Base-by-base conservation (phyloP, 345 rosid species). In the Trapa incisa region DNA sequence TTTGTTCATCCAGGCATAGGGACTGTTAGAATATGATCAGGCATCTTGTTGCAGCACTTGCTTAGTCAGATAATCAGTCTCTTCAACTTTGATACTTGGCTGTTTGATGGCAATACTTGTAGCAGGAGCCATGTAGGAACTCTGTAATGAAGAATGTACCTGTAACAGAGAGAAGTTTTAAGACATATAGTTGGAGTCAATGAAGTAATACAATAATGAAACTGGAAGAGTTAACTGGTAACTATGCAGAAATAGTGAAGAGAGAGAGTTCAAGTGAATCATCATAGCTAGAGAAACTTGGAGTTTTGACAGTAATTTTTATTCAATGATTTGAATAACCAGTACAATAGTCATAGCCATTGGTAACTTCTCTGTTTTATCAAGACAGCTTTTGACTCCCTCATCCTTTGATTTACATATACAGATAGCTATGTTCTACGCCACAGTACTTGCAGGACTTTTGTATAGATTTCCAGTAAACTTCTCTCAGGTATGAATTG, bases 391-490 rank as follows among this genome's bases (percentile, higher is more conserved):
- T 22, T 22, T 22, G 29, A 22, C 29, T 22, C 29, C 29, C 29
- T 22, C 29, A 47, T 42, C 66, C 33, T 58, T 67, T 71, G 45
- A 14, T 39, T 64, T 78, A 32, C 60, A 48, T 67, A 62, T 75
- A 83, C 88, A 91, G 99, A 83, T 94, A 70, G 89, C 87, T 74
- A 54, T 88, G 69, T 88, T 93, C 77, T 88, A 93, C 61, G 84
- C 83, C 33, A 94, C 91, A 45, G 92, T 83, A 61, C 91, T 94
- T 76, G 94, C 84, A 5, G 92, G 89, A 75, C 91, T 90, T 79
- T 82, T 94, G 67, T 85, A 84, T 63, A 81, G 87, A 22, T 87
- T 94, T 74, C 96, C 97, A 73, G 72, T 85, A 45, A 87, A 79
- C 77, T 87, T 91, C 81, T 82, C 97, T 42, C 50, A 22, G 67